Base-by-base conservation (phyloP, 2,329 filamentous ascomycete species). In the Pseudopithomyces chartarum region DNA sequence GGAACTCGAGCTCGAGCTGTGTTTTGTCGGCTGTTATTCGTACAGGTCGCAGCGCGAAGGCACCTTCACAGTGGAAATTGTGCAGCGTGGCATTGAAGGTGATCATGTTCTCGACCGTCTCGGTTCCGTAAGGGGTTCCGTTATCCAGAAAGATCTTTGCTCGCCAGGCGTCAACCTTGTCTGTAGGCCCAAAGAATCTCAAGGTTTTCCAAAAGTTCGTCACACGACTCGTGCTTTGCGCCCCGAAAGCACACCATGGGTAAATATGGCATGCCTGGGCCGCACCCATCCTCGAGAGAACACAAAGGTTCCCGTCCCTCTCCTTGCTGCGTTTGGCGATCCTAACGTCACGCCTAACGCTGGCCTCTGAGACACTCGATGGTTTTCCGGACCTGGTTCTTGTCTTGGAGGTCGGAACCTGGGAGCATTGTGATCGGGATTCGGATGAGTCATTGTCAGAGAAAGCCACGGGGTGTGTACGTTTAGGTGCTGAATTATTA, bases 51-150 rank as follows among this genome's bases (percentile, higher is more conserved):
- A 65, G 50, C 33, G 62, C 58, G 33, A 64, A 64, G 38, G 47
- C 54, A 26, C 44, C 59, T 42, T 49, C 48, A 38, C 52, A 55
- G 22, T 63, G 60, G 53, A 59, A 64, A n/a, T 55, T 55, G 47
- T 61, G 60, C 33, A 63, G 32, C 6, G 52, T 61, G 1, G 60
- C 44, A 19, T 56, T 59, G 5, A 63, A 46, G 20, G 56, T 55
- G 17, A 63, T 33, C 60, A 61, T 64, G 55, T 64, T 64, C 34
- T 58, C 56, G 44, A 64, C 53, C 26, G 50, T 64, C 56, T 63
- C 62, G 13, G 49, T 61, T 32, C 55, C 57, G 34, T 43, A 22
- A 38, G 48, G 46, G 47, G 39, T 20, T 20, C 40, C 17, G n/a
- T n/a, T 20, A 12, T 57, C 43, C n/a, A 26, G 45, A 39, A 58